Conservation (phyloP, 192 early-diverging fungal genomes). For the Gonapodya prolifera region DNA sequence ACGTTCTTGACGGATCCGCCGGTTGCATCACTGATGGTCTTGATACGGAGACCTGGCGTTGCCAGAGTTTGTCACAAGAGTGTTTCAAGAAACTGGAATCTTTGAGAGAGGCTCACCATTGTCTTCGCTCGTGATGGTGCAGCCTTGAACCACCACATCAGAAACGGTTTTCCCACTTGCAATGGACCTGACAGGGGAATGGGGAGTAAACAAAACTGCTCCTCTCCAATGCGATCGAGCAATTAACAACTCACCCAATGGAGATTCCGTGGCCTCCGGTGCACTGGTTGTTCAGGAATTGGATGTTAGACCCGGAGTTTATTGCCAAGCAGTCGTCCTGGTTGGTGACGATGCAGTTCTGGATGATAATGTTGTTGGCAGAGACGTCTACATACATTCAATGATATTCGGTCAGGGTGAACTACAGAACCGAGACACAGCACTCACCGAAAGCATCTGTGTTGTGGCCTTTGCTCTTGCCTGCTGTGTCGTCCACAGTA, state of each 20-base stretch:
- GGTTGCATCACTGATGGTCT: conserved; percentile 26
- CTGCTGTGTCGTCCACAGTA: conserved; percentile 25
- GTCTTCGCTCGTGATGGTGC: conserved; percentile 15
- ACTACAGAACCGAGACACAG: not conserved
- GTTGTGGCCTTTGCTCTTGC: conserved; percentile 14
- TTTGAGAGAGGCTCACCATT: conserved; percentile 19
- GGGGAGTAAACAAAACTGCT: too few relatives aligned
- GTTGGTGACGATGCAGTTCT: conserved; percentile 21
- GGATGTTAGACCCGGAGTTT: conserved; percentile 29
- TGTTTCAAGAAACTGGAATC: not conserved
- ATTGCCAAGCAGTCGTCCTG: conserved; percentile 38
- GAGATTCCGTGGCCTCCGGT: conserved; percentile 19
- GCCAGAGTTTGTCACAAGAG: not conserved
- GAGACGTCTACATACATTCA: not conserved
- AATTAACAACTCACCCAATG: conserved; percentile 18
- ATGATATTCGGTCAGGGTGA: not conserved
- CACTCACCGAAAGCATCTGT: conserved; percentile 27
- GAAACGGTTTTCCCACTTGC: conserved; percentile 14
- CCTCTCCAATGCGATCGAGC: too few relatives aligned
- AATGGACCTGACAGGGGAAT: too few relatives aligned
- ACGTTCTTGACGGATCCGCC: conserved; percentile 29
- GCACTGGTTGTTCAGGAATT: conserved; percentile 23
- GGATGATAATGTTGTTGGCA: conserved; percentile 20
- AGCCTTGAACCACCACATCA: conserved; percentile 19
- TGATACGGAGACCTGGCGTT: conserved; percentile 35